A percentile compares a stretch with the other conserved stretches of the same genome.
Conservation (phyloP, 495 filamentous ascomycete genomes). For the Penicillium ochrochloron region DNA sequence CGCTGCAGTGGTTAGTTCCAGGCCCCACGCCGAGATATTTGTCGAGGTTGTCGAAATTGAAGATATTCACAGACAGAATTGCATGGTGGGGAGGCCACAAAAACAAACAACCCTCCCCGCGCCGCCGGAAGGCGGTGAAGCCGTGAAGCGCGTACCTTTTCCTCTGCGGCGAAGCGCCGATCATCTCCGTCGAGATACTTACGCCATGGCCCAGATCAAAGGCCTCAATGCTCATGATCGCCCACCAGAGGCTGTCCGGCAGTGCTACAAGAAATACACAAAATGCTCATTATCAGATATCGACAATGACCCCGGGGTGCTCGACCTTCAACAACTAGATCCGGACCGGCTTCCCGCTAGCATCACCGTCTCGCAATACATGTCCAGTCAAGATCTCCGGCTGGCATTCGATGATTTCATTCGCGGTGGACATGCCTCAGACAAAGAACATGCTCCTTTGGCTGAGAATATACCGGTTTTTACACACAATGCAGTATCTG, state of each 20-base stretch:
- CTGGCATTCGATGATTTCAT: slow-evolving; percentile 43
- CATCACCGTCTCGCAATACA: slow-evolving; percentile 36
- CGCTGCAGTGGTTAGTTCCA: slow-evolving; percentile 10
- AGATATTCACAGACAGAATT: slow-evolving; percentile 32
- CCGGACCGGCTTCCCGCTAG: slow-evolving; percentile 33
- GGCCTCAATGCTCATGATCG: slow-evolving; percentile 70
- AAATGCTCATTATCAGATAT: slow-evolving; percentile 48
- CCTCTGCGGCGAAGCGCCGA: slow-evolving; percentile 11
- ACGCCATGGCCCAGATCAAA: slow-evolving; percentile 45
- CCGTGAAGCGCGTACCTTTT: slow-evolving; percentile 38
- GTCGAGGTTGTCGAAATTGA: slow-evolving; percentile 25
- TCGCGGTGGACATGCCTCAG: slow-evolving; percentile 19
- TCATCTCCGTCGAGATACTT: slow-evolving; percentile 1
- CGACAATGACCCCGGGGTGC: slow-evolving; percentile 49
- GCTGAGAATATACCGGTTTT: slow-evolving; percentile 52
- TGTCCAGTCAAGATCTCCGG: slow-evolving; percentile 39
- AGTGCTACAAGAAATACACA: slow-evolving; percentile 68
- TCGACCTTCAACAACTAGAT: slow-evolving; percentile 52
- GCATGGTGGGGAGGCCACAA: slow-evolving; percentile 36
- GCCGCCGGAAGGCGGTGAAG: slow-evolving; percentile 43
- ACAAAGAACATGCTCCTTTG: slow-evolving; percentile 29
- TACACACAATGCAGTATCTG: slow-evolving; percentile 47
- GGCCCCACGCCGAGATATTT: slow-evolving; percentile 1
- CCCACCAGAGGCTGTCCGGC: slow-evolving; percentile 66
- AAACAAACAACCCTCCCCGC: slow-evolving; percentile 44